Percentiles rank a stretch among this genome's conserved stretches.
These are phyloP conservation scores for Talaromyces nanjingensis DNA, from an alignment of 495 filamentous ascomycete species.

Conservation along the genomic window DNA sequence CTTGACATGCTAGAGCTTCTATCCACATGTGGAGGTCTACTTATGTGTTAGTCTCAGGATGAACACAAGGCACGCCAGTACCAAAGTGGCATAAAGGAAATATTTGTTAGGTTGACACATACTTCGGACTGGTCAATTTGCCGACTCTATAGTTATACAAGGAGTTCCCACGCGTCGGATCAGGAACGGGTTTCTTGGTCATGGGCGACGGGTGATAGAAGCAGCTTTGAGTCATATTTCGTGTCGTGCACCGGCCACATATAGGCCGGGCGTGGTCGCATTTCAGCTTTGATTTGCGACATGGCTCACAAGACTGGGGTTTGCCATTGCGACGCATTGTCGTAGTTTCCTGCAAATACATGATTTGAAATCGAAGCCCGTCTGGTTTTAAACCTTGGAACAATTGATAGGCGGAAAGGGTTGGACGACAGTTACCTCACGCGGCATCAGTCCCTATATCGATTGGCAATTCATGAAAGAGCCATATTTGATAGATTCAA, in stretches of 20 bases:
- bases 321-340: slow-evolving; percentile 35
- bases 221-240: slow-evolving; percentile 8
- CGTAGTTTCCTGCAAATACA: slow-evolving; percentile 3
- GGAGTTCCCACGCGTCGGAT: not conserved
- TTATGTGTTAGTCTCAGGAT: not conserved
- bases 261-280: slow-evolving; percentile 30
- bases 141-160: slow-evolving; percentile 3
- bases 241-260: slow-evolving; percentile 2
- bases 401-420: not conserved
- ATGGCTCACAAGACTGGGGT: slow-evolving; percentile 45
- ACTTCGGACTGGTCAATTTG: not conserved
- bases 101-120: not conserved
- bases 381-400: not conserved
- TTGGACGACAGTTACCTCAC: not conserved
- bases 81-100: not conserved
- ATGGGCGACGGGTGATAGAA: slow-evolving; percentile 12
- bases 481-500: not conserved
- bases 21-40: not conserved
- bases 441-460: not conserved
- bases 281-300: slow-evolving; percentile 43
- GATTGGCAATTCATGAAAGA: not conserved
- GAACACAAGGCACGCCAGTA: not conserved
- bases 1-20: slow-evolving; percentile 20
- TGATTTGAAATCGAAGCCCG: not conserved
- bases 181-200: slow-evolving; percentile 18